These are phyloP conservation scores for Bipolaris cookei DNA, from an alignment of 2,329 filamentous ascomycete genomes.

Conservation along the genomic window DNA sequence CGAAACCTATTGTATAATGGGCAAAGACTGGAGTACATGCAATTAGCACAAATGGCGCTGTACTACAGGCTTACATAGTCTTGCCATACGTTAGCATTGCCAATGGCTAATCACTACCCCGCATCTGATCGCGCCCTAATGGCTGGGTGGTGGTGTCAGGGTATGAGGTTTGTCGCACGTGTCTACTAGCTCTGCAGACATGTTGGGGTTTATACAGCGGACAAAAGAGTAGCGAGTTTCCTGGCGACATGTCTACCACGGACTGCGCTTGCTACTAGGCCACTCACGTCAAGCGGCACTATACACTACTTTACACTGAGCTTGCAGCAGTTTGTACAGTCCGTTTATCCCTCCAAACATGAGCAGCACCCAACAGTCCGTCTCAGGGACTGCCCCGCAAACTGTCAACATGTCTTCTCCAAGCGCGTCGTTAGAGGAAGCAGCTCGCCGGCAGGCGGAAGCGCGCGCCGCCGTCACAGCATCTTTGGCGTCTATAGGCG, in stretches of 20 bases:
- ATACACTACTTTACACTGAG: conserved; percentile 31
- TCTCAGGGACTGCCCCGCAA: background rate
- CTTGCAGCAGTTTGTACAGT: conserved; percentile 12
- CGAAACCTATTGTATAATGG: background rate
- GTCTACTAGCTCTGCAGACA: conserved; percentile 11
- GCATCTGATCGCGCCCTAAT: background rate
- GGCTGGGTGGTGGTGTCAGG: background rate
- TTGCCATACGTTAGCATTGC: background rate
- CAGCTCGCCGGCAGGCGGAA: conserved; percentile 52
- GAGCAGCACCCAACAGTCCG: background rate
- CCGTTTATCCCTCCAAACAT: background rate
- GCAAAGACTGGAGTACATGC: background rate
- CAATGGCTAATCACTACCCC: background rate
- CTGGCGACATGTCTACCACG: background rate
- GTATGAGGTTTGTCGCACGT: background rate
- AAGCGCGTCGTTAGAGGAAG: conserved; percentile 28
- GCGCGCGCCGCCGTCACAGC: conserved; percentile 59
- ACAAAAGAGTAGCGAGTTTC: background rate
- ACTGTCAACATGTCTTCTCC: conserved; percentile 37
- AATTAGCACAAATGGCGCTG: background rate
- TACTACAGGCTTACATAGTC: background rate
- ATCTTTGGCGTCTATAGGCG: conserved; percentile 63
- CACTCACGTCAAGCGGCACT: conserved; percentile 33
- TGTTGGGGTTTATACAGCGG: conserved; percentile 4
- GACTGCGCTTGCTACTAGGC: conserved; percentile 5